Percentiles rank a stretch among this genome's conserved stretches.
phyloP scores from a whole-genome alignment of 2,329 filamentous ascomycete species.

The Alternaria sp. region DNA sequence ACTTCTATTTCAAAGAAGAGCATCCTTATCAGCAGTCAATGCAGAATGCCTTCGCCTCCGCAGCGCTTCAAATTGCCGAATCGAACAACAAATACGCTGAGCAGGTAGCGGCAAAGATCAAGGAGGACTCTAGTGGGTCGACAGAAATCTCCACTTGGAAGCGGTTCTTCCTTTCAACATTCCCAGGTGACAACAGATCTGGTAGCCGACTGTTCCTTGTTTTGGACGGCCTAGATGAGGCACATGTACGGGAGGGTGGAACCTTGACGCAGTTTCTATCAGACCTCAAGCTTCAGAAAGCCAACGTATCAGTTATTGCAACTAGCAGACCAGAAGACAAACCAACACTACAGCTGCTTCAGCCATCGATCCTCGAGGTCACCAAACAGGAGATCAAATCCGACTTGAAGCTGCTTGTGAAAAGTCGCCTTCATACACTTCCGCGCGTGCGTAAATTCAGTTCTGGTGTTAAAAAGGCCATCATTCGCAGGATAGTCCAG shows the following conservation, averaged over 20 bases:
- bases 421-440: background rate
- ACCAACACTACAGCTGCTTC: background rate
- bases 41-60: constrained; percentile 36
- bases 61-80: constrained; percentile 46
- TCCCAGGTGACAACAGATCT: background rate
- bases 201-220: background rate
- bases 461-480: constrained; percentile 39
- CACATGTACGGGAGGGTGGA: background rate
- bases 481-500: constrained; percentile 42
- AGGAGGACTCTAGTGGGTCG: constrained; percentile 29
- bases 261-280: constrained; percentile 9
- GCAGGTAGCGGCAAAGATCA: constrained; percentile 38
- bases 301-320: background rate
- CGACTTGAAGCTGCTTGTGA: background rate
- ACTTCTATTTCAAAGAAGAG: constrained; percentile 54
- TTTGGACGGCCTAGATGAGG: constrained; percentile 7
- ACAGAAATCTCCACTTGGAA: background rate
- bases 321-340: constrained; percentile 6
- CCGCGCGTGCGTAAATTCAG: constrained; percentile 29
- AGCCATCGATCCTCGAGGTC: background rate
- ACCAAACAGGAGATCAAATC: background rate
- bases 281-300: background rate
- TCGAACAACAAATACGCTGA: constrained; percentile 44
- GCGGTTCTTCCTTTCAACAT: background rate
- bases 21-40: constrained; percentile 32